Conservation (phyloP, 192 early-diverging fungal genomes). For the Geosiphon pyriformis region DNA sequence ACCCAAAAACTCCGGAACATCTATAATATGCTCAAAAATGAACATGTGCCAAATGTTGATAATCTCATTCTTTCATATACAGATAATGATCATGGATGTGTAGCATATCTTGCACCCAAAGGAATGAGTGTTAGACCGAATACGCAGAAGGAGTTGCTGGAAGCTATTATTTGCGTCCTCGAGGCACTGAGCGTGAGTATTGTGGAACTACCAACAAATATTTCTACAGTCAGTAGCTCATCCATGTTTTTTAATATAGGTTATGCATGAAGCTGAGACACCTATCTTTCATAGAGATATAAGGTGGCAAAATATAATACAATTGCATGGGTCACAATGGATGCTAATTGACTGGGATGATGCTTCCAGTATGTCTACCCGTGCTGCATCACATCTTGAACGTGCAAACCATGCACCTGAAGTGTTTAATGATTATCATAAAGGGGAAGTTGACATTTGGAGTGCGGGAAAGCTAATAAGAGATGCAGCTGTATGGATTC, state of each 20-base stretch:
- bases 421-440: background rate
- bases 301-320: no score
- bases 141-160: background rate
- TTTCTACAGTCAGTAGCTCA: no score
- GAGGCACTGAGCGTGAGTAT: background rate
- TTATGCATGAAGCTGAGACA: no score
- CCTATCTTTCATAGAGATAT: no score
- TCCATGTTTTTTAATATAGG: no score
- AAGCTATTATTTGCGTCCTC: slow-evolving; percentile 4
- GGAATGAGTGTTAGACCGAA: background rate
- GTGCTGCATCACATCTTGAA: background rate
- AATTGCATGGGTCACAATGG: no score
- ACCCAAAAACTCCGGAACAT: background rate
- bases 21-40: background rate
- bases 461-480: background rate
- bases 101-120: background rate
- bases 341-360: slow-evolving; percentile 1
- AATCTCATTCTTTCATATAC: background rate
- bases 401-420: background rate
- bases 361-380: background rate
- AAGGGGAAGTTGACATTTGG: background rate
- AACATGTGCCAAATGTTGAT: slow-evolving; percentile 11
- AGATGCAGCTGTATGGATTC: background rate
- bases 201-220: no score
- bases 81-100: background rate